These are phyloP conservation scores for Mycothermus thermophilus DNA, from an alignment of 495 filamentous ascomycete species.

Conservation along the genomic window DNA sequence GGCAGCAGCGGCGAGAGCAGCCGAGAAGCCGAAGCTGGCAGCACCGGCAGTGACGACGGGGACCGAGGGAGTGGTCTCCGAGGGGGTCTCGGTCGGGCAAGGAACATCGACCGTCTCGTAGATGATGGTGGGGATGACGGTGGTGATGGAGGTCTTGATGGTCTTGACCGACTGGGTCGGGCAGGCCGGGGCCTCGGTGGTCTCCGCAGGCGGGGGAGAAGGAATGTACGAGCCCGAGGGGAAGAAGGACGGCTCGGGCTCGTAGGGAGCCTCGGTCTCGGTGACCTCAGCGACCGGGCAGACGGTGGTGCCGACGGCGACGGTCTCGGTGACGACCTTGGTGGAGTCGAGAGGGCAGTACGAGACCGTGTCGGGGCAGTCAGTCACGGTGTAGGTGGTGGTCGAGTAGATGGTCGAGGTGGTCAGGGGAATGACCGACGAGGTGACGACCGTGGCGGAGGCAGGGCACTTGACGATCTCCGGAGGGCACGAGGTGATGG, in stretches of 20 bases:
- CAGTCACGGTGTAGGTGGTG: conserved; percentile 43
- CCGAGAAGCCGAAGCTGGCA: conserved; percentile 2
- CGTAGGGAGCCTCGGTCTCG: conserved; percentile 12
- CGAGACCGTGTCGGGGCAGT: conserved; percentile 44
- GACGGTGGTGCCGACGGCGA: conserved; percentile 21
- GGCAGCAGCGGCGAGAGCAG: conserved; percentile 28
- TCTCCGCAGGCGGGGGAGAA: too few species aligned
- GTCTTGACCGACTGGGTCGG: conserved; percentile 26
- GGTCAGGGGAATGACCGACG: conserved; percentile 26
- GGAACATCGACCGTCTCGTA: conserved; percentile 35
- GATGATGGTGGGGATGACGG: conserved; percentile 40
- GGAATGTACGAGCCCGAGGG: too few species aligned
- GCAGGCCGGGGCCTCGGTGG: conserved; percentile 16
- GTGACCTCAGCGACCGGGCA: conserved; percentile 19
- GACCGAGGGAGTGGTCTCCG: conserved; percentile 17
- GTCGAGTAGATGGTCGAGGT: conserved; percentile 38
- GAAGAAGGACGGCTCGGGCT: too few species aligned
- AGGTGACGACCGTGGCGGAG: conserved; percentile 24
- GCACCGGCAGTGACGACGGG: conserved; percentile 36
- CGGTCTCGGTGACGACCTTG: conserved; percentile 19
- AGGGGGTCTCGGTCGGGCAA: conserved; percentile 21
- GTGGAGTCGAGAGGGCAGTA: conserved; percentile 45
- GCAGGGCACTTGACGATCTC: conserved; percentile 42
- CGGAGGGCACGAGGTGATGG: conserved; percentile 41
- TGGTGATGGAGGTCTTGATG: conserved; percentile 30